Base-by-base conservation (phyloP, 805 yeast genomes). In the Starmera amethionina region DNA sequence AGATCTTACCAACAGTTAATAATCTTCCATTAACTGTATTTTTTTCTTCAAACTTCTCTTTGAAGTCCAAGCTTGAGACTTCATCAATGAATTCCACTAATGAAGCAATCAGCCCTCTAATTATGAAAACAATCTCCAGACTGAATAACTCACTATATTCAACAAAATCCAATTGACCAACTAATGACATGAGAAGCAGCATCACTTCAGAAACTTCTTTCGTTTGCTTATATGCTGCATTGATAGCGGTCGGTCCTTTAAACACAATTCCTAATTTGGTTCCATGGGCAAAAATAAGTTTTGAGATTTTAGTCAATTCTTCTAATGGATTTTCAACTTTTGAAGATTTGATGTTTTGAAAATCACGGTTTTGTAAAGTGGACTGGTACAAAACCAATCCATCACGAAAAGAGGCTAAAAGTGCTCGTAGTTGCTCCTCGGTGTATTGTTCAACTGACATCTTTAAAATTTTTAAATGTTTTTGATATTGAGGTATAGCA, bases 181-280 rank as follows among this genome's bases (percentile, higher is more conserved):
- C 51, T 5, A 77, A 56, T 28, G 79, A 67, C 27, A 72, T 55
- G 36, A 73, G 50, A 30, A 72, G 52, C 3, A 74, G 64, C n/a
- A 67, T 47, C 12, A 70, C 58, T 37, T 68, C 65, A 0, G 73
- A 62, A 5, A 69, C 54, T 31, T 74, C 73, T 41, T 65, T 67
- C 6, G 75, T 46, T 22, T 79, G 74, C 11, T 59, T 62, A 44
- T 56, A 64, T 1, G 80, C 78, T 1, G 82, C 76, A 37, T 63
- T 64, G 0, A 59, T 52, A 18, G 67, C 60, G 34, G 73, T 68
- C 2, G 78, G 77, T 3, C 84, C 79, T 49, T 75, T 77, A 63
- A 77, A 82, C 0, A 81, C 73, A 25, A 82, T 69, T 2, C 88
- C 89, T 6, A 84, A 64, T 55, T 85, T 85, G 3, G 95, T 86